Evolutionary conservation across 208 protist genomes (phyloP).

Genomic region (Acanthamoeba lenticulata): DNA sequence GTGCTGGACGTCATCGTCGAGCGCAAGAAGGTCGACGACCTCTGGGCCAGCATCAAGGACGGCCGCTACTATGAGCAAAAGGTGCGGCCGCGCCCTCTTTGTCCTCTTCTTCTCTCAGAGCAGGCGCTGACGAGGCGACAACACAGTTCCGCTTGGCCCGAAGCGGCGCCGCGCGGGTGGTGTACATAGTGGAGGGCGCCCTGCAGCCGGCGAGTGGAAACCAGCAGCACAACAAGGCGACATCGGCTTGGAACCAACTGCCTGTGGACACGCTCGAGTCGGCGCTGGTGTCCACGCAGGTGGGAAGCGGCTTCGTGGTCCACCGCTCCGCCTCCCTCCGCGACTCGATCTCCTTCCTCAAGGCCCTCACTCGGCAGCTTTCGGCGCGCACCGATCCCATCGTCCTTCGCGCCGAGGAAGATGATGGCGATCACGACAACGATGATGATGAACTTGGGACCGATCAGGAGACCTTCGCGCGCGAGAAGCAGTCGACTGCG

Average conservation of each 20-base stretch:
- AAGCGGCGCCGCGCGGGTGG: neutral
- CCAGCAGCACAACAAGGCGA: neutral
- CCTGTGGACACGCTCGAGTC: conserved; percentile 24
- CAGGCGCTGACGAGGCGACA: neutral
- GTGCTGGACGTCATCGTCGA: conserved; percentile 47
- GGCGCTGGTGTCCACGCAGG: conserved; percentile 17
- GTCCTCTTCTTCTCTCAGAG: neutral
- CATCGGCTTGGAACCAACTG: conserved; percentile 40
- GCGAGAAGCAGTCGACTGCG: neutral
- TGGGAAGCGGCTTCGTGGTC: conserved; percentile 10
- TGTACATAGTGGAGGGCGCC: conserved; percentile 42
- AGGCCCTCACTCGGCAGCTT: neutral
- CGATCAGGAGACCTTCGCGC: neutral
- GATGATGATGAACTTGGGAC: neutral
- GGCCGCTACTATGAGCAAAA: conserved; percentile 60
- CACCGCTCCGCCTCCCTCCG: neutral
- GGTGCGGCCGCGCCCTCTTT: neutral
- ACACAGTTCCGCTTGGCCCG: neutral
- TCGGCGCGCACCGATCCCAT: neutral
- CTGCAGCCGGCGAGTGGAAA: neutral
- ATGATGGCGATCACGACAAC: neutral
- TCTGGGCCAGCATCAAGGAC: conserved; percentile 56
- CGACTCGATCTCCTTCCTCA: conserved; percentile 13
- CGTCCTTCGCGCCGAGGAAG: neutral
- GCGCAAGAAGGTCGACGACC: conserved; percentile 48